A percentile compares a stretch with the other conserved stretches of the same genome.
Evolutionary conservation across 306 rosid species (phyloP).

Genomic region (Lagenaria siceraria): DNA sequence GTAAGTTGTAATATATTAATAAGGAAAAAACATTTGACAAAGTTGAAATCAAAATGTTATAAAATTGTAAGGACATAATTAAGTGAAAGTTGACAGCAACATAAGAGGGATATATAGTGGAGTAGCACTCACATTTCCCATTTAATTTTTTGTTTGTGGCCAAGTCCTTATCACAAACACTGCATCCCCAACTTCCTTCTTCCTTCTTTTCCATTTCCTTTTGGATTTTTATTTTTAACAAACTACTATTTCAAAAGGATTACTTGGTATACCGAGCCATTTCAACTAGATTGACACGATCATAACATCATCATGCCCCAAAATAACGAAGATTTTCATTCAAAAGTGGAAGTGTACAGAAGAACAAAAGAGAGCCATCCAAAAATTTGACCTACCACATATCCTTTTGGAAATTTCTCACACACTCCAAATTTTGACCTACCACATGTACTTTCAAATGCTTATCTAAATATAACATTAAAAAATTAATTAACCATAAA

Average conservation of each 20-base stretch:
- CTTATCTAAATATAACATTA: not conserved
- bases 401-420: not conserved
- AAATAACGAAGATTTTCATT: no score
- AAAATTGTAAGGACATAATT: not conserved
- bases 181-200: not conserved
- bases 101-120: not conserved
- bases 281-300: no score
- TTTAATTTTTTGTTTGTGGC: not conserved
- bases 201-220: not conserved
- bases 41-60: not conserved
- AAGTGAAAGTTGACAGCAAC: conserved; percentile 4
- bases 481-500: no score
- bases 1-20: not conserved
- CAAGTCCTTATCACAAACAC: not conserved
- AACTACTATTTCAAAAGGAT: no score
- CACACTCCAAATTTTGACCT: not conserved
- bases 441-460: not conserved
- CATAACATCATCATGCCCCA: no score
- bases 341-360: no score
- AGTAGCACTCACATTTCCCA: not conserved
- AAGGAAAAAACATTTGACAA: conserved; percentile 1
- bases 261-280: no score
- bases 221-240: no score
- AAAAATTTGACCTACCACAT: no score
- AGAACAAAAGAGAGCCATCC: no score